Base-by-base conservation (phyloP, 2,329 filamentous ascomycete genomes). In the Cadophora sp. region DNA sequence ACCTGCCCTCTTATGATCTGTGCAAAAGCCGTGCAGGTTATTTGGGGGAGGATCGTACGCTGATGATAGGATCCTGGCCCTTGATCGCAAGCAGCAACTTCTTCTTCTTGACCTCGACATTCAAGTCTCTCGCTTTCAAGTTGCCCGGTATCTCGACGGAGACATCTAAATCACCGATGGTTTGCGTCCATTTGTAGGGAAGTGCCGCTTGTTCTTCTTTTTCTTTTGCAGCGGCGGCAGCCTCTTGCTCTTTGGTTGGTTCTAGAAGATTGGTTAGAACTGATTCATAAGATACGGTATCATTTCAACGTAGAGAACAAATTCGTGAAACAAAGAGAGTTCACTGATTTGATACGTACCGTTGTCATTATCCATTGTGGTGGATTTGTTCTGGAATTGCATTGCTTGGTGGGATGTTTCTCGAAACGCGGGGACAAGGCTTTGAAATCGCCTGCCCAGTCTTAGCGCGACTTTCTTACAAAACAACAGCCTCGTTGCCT, bases 181-280 rank as follows among this genome's bases (percentile, higher is more conserved):
- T 94, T 83, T 99, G 96, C 12, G 87, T 92, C 96, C 96, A 99
- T 83, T 97, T 96, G 89, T 99, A 99, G 0, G 96, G 96, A 51
- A 99, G 89, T 27, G 91, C 88, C 51, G 90, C 91, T 84, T 99
- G 96, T 83, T 99, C 96, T 75, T 90, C 91, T 66, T 87, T 85
- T 83, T 99, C 94, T 79, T 91, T 90, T 70, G 89, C 90, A 72
- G 83, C 84, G 67, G 86, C 84, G 24, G 87, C 87, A 12, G 85
- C 88, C 73, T 86, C 87, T 76, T 90, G 87, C 85, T 70, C 74
- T 29, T 74, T 73, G 40, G 76, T 77, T n/a, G 65, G 74, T 67
- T 78, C 76, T 77, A 62, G 12, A 27, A 51, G 29, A n/a, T 46
- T 37, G 14, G 26, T 40, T n/a, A 65, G 26, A n/a, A 14, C 12